Evolutionary conservation across 495 filamentous ascomycete genomes (phyloP).

Genomic region (Chaetomium fimeti): DNA sequence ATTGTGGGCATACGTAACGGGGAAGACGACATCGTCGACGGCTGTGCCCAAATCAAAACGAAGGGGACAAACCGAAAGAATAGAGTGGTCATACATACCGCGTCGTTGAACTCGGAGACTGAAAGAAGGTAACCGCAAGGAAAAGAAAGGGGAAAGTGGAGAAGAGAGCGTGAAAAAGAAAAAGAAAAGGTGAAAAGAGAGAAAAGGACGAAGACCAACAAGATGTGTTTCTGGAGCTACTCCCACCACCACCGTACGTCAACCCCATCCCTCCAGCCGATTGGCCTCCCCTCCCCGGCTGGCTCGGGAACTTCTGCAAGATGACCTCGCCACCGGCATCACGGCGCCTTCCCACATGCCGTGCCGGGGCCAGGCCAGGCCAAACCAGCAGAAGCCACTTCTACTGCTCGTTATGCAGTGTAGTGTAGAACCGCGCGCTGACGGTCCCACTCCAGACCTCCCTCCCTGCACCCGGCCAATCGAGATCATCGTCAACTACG

Average conservation of each 20-base stretch:
- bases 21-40: background rate
- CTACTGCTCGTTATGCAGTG: too few relatives aligned
- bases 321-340: background rate
- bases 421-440: too few relatives aligned
- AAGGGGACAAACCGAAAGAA: background rate
- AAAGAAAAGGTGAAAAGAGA: too few relatives aligned
- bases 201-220: background rate
- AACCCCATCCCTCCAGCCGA: background rate
- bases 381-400: too few relatives aligned
- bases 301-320: background rate
- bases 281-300: background rate
- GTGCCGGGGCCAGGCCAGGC: background rate
- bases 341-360: background rate
- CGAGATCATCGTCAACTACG: constrained; percentile 44
- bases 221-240: constrained; percentile 12
- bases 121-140: background rate
- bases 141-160: background rate
- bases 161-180: background rate
- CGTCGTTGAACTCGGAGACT: background rate
- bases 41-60: background rate
- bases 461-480: constrained; percentile 40
- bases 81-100: background rate
- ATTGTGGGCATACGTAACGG: background rate
- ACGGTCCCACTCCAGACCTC: constrained; percentile 37
- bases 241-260: constrained; percentile 19